phyloP scores from a whole-genome alignment of 2,329 filamentous ascomycete genomes.

The Beauveria rudraprayagi region DNA sequence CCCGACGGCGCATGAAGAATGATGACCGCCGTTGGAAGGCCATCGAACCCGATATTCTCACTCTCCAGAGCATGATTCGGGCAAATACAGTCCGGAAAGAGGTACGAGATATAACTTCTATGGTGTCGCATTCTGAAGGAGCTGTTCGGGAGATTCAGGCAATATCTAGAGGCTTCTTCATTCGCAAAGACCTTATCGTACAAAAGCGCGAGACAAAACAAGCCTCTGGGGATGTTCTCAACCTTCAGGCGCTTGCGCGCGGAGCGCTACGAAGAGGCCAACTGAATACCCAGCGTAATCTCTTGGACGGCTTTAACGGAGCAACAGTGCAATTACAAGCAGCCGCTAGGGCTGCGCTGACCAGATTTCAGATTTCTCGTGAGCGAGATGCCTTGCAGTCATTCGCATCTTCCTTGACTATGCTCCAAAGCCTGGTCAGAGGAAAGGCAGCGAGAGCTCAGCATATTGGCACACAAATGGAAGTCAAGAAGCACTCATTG shows the following conservation, averaged over 20 bases:
- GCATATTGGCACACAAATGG: conserved; percentile 36
- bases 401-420: conserved; percentile 42
- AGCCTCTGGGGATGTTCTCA: conserved; percentile 43
- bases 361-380: conserved; percentile 43
- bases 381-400: conserved; percentile 44
- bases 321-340: conserved; percentile 55
- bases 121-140: conserved; percentile 54
- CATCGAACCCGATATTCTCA: conserved; percentile 63
- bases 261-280: conserved; percentile 56
- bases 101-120: conserved; percentile 46
- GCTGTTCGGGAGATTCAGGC: conserved; percentile 60
- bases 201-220: conserved; percentile 49
- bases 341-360: conserved; percentile 54
- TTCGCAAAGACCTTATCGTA: conserved; percentile 47
- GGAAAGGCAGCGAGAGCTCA: conserved; percentile 41
- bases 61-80: conserved; percentile 74
- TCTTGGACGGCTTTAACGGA: conserved; percentile 42
- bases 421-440: conserved; percentile 33
- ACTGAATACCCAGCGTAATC: conserved; percentile 43
- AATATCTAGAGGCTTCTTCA: conserved; percentile 57
- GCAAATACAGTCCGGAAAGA: conserved; percentile 56
- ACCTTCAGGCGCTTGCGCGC: conserved; percentile 59
- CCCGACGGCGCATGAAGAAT: conserved; percentile 53
- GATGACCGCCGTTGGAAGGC: conserved; percentile 62
- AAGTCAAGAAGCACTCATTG: conserved; percentile 37